Evolutionary conservation across 768 basidiomycete species (phyloP).

Genomic region (Suillus subaureus): DNA sequence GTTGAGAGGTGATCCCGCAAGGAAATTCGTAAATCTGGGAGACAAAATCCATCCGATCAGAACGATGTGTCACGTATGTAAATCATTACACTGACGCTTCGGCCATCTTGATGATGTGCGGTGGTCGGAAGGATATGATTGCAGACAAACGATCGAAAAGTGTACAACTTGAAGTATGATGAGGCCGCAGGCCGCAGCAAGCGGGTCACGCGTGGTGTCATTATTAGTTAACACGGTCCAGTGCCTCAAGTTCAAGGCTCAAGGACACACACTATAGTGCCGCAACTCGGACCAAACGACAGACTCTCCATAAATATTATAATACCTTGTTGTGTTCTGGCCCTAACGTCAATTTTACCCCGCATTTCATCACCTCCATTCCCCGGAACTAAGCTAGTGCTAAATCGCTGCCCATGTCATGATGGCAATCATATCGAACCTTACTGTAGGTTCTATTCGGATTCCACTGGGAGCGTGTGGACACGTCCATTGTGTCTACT

Average conservation of each 20-base stretch:
- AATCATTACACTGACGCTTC: constrained; percentile 30
- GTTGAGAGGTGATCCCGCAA: constrained; percentile 71
- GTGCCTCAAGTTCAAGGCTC: not conserved
- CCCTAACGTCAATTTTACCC: not conserved
- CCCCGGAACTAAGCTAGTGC: constrained; percentile 5
- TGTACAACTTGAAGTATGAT: too few relatives aligned
- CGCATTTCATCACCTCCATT: not conserved
- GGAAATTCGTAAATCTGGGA: constrained; percentile 48
- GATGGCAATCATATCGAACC: too few relatives aligned
- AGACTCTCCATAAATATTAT: too few relatives aligned
- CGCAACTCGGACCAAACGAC: not conserved
- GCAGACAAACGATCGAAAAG: too few relatives aligned
- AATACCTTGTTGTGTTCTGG: too few relatives aligned
- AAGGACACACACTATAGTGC: not conserved
- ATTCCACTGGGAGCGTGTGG: too few relatives aligned
- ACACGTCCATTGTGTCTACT: not conserved
- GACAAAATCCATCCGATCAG: constrained; percentile 9
- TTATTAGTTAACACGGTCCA: not conserved
- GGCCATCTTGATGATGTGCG: constrained; percentile 25
- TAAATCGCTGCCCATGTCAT: not conserved
- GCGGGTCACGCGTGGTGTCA: not conserved
- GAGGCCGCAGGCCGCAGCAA: not conserved
- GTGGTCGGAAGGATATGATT: constrained; percentile 1
- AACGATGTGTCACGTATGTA: not conserved
- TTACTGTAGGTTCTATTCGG: constrained; percentile 3